A percentile compares a stretch with the other conserved stretches of the same genome.
Conservation (phyloP, 768 basidiomycete genomes). For the Phlegmacium glaucopus region DNA sequence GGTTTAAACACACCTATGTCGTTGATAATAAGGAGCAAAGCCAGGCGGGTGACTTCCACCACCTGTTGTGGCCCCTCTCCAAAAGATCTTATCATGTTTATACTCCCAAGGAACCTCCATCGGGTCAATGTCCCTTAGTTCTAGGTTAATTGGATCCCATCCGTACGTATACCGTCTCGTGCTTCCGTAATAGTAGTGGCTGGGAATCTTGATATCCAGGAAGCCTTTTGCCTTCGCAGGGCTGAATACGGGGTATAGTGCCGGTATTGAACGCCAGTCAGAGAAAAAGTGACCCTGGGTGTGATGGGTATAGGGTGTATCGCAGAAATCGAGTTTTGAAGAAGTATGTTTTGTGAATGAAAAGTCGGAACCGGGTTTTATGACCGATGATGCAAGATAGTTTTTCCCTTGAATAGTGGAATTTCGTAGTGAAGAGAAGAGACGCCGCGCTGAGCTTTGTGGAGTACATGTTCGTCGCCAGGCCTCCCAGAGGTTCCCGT, state of each 20-base stretch:
- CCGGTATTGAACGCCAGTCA: conserved; percentile 88
- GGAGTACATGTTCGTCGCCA: conserved; percentile 91
- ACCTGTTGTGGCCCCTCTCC: conserved; percentile 95
- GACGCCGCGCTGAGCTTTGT: conserved; percentile 70
- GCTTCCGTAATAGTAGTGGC: conserved; percentile 92
- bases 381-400: conserved; percentile 20
- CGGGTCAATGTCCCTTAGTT: conserved; percentile 72
- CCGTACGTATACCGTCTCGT: conserved; percentile 85
- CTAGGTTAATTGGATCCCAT: conserved; percentile 76
- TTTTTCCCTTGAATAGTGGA: conserved; percentile 28
- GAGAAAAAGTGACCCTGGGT: conserved; percentile 96
- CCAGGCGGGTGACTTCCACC: conserved; percentile 87
- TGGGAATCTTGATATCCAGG: conserved; percentile 89
- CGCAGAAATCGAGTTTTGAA: conserved; percentile 75
- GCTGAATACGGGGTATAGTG: conserved; percentile 91
- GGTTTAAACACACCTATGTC: conserved; percentile 57
- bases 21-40: conserved; percentile 78
- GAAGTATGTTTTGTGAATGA: conserved; percentile 60
- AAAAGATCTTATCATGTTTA: conserved; percentile 86
- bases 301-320: conserved; percentile 77
- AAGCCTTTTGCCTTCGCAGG: conserved; percentile 86
- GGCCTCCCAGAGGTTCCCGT: conserved; percentile 90
- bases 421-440: conserved; percentile 75
- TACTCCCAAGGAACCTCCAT: conserved; percentile 90
- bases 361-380: conserved; percentile 51